These are phyloP conservation scores for Lodderomyces parapsilosis DNA, from an alignment of 1,139 yeast species.

Conservation along the genomic window DNA sequence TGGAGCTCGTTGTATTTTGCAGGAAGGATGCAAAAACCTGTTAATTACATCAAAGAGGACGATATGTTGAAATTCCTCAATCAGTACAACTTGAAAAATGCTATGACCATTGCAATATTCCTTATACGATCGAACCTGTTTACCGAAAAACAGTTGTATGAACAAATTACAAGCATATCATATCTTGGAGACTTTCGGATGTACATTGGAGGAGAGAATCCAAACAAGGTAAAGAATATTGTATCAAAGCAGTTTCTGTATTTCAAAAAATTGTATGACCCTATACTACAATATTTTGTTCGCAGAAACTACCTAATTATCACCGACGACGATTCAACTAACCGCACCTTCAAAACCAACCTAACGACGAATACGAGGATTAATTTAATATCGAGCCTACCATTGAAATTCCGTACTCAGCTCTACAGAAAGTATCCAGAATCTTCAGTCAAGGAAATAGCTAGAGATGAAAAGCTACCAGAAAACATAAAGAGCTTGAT, in stretches of 20 bases:
- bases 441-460: conserved; percentile 26
- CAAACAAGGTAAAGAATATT: conserved; percentile 81
- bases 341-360: conserved; percentile 20
- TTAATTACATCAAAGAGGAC: conserved; percentile 60
- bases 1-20: conserved; percentile 90
- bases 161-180: conserved; percentile 75
- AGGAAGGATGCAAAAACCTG: conserved; percentile 94
- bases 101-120: conserved; percentile 71
- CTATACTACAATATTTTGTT: conserved; percentile 41
- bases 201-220: conserved; percentile 87
- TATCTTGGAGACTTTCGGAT: conserved; percentile 91
- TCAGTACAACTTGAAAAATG: conserved; percentile 75
- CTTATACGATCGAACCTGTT: conserved; percentile 39
- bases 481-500: conserved; percentile 44
- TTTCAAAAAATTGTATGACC: conserved; percentile 71
- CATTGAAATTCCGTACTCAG: conserved; percentile 49
- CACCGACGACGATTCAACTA: conserved; percentile 16
- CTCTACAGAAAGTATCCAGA: conserved; percentile 41
- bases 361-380: conserved; percentile 22
- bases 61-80: conserved; percentile 55
- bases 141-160: conserved; percentile 66
- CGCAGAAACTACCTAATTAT: conserved; percentile 20
- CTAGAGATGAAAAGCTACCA: conserved; percentile 25
- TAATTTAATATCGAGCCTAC: conserved; percentile 42
- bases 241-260: conserved; percentile 71